These are phyloP conservation scores for Adansonia madagascariensis DNA, from an alignment of 441 rosid species.

Conservation along the genomic window DNA sequence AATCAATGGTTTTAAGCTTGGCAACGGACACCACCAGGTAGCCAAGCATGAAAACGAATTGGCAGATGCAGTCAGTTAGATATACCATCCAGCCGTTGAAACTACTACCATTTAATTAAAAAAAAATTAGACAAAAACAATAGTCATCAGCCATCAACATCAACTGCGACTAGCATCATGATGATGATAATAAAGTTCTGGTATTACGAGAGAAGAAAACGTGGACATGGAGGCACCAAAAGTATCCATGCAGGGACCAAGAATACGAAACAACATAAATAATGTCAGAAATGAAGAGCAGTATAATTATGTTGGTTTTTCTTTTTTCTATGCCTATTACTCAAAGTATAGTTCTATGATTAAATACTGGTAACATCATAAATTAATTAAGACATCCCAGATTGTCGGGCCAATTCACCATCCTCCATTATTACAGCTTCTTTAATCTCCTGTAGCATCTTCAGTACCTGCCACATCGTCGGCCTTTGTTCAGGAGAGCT, in stretches of 20 bases:
- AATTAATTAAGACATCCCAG: constrained; percentile 29
- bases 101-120: background rate
- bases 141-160: constrained; percentile 3
- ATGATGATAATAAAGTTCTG: background rate
- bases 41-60: constrained; percentile 2
- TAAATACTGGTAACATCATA: constrained; percentile 1
- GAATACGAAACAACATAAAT: constrained; percentile 4
- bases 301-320: background rate
- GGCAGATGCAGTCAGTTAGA: background rate
- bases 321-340: constrained; percentile 14
- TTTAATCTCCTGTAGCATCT: constrained; percentile 88
- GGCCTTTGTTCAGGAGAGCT: constrained; percentile 85
- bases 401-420: constrained; percentile 43
- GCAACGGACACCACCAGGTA: background rate
- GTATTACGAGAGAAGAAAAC: background rate
- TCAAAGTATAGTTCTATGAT: background rate
- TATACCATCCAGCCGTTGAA: background rate
- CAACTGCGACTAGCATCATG: background rate
- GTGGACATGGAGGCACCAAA: background rate
- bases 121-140: background rate
- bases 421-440: constrained; percentile 62
- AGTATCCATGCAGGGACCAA: background rate
- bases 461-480: constrained; percentile 89
- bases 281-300: constrained; percentile 4
- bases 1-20: background rate